These are phyloP conservation scores for Senna tora DNA, from an alignment of 306 rosid species.

Conservation along the genomic window DNA sequence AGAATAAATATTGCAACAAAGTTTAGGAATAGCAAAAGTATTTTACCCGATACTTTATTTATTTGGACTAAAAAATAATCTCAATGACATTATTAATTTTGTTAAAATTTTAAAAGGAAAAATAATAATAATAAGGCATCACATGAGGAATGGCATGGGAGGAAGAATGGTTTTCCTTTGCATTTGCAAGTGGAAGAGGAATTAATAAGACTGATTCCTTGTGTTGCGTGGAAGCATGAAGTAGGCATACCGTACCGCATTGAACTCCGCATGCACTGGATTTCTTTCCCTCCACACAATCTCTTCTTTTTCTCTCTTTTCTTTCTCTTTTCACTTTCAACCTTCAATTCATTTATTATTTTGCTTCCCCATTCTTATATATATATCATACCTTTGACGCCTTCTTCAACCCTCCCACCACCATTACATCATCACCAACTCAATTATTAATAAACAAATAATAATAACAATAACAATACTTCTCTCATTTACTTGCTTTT, in stretches of 20 bases:
- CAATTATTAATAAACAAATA: not conserved
- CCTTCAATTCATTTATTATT: not conserved
- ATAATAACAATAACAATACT: too few species aligned
- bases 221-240: not conserved
- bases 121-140: too few species aligned
- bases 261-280: conserved; percentile 13
- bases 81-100: too few species aligned
- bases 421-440: not conserved
- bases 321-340: not conserved
- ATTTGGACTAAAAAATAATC: too few species aligned
- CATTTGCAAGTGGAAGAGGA: too few species aligned
- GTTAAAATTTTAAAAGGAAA: too few species aligned
- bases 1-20: too few species aligned
- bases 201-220: not conserved
- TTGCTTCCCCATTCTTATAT: not conserved
- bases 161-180: too few species aligned
- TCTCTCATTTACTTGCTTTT: too few species aligned
- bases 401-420: not conserved
- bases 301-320: not conserved
- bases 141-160: too few species aligned
- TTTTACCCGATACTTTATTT: too few species aligned
- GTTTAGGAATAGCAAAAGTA: too few species aligned
- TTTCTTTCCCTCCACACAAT: conserved; percentile 2
- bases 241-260: not conserved
- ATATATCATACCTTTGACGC: not conserved